Percentiles rank a stretch among this genome's conserved stretches.
These are phyloP conservation scores for Posidonia australis DNA, from an alignment of 106 monocot genomes.

Conservation along the genomic window DNA sequence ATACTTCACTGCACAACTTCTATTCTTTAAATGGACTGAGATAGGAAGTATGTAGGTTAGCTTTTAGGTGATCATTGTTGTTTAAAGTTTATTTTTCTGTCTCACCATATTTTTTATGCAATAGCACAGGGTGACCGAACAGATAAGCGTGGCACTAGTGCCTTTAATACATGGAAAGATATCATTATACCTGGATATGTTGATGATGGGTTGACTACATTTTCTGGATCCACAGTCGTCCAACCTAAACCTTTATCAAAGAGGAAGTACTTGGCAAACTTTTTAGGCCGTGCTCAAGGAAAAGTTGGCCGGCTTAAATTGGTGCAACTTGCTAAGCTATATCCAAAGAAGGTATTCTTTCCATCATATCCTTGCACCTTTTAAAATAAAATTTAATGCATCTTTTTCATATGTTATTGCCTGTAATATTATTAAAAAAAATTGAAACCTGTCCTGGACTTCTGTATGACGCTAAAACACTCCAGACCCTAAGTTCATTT, in stretches of 20 bases:
- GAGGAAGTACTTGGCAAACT: constrained; percentile 86
- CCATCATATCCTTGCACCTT: neutral
- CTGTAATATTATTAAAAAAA: too few relatives aligned
- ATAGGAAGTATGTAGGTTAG: too few relatives aligned
- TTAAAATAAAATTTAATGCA: constrained; percentile 1
- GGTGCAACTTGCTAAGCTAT: constrained; percentile 74
- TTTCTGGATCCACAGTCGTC: constrained; percentile 32
- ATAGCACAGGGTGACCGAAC: constrained; percentile 84
- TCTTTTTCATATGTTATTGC: neutral
- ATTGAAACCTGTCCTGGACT: neutral
- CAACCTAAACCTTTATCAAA: constrained; percentile 73
- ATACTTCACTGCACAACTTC: too few relatives aligned
- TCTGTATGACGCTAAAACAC: neutral
- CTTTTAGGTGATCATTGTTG: too few relatives aligned
- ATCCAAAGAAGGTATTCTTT: constrained; percentile 72
- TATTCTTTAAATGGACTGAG: too few relatives aligned
- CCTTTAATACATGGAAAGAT: constrained; percentile 98
- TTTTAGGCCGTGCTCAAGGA: constrained; percentile 88
- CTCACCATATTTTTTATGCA: constrained; percentile 1
- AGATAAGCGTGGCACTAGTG: constrained; percentile 81
- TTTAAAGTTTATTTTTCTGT: neutral
- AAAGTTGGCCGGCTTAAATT: constrained; percentile 88
- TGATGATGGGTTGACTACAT: constrained; percentile 74
- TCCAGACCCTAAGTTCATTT: neutral
- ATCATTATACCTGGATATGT: constrained; percentile 98